Percentiles rank a stretch among this genome's conserved stretches.
phyloP scores from a whole-genome alignment of 495 filamentous ascomycete species.

The Bacidia rubella region DNA sequence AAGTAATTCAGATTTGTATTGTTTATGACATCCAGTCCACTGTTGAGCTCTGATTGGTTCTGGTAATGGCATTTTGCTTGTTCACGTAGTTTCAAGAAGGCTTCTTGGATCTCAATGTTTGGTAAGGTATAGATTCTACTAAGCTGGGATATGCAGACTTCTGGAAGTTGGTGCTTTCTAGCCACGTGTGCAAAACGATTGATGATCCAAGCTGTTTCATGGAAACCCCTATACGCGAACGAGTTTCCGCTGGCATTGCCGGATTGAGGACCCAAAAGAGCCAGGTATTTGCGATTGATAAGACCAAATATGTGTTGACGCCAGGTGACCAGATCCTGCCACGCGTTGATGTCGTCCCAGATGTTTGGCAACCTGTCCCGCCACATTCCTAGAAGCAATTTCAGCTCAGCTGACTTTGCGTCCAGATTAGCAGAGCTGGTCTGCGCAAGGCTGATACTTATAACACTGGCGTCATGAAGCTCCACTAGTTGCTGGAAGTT shows the following conservation, averaged over 20 bases:
- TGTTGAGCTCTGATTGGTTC: slow-evolving; percentile 78
- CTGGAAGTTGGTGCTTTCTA: slow-evolving; percentile 88
- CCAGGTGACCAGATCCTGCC: slow-evolving; percentile 98
- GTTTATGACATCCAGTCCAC: slow-evolving; percentile 94
- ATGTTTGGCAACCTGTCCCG: slow-evolving; percentile 89
- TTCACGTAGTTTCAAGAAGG: slow-evolving; percentile 91
- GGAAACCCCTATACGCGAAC: slow-evolving; percentile 91
- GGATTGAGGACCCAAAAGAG: slow-evolving; percentile 64
- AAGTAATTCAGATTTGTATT: slow-evolving; percentile 99
- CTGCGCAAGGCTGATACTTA: slow-evolving; percentile 72
- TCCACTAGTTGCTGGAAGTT: slow-evolving; percentile 99
- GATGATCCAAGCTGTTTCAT: slow-evolving; percentile 99
- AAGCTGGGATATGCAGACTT: slow-evolving; percentile 92
- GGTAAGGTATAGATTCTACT: slow-evolving; percentile 96
- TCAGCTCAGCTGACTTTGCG: slow-evolving; percentile 86
- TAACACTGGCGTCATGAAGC: slow-evolving; percentile 92
- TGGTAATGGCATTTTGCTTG: slow-evolving; percentile 98
- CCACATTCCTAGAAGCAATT: slow-evolving; percentile 88
- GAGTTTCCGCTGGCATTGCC: slow-evolving; percentile 72
- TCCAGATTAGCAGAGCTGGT: slow-evolving; percentile 82
- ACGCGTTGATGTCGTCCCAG: slow-evolving; percentile 98
- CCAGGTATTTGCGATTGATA: slow-evolving; percentile 88
- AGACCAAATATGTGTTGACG: slow-evolving; percentile 96
- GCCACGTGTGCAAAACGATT: slow-evolving; percentile 97
- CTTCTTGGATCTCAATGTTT: slow-evolving; percentile 99